Conservation (phyloP, 331 rosid genomes). For the Rosa hybrid region DNA sequence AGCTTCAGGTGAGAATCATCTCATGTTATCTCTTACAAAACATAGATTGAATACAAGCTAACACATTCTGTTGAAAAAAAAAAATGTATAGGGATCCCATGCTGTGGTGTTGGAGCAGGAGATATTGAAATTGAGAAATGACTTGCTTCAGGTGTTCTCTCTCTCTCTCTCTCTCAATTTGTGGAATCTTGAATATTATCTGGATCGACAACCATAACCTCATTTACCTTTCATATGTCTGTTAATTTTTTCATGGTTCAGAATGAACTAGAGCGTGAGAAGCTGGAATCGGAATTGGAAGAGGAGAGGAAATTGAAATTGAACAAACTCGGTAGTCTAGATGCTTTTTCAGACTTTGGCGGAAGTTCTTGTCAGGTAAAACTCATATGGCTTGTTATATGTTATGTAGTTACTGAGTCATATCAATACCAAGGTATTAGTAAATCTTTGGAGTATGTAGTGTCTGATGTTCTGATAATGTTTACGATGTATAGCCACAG, state of each 20-base stretch:
- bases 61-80: neutral
- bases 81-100: constrained; percentile 77
- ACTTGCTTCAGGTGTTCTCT: constrained; percentile 69
- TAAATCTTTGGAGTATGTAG: neutral
- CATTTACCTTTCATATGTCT: constrained; percentile 18
- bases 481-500: constrained; percentile 35
- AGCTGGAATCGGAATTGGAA: constrained; percentile 76
- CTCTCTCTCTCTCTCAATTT: neutral
- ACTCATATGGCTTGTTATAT: neutral
- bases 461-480: constrained; percentile 19
- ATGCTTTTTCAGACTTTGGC: constrained; percentile 47
- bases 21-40: constrained; percentile 24
- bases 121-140: constrained; percentile 80
- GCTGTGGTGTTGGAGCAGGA: constrained; percentile 91
- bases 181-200: constrained; percentile 6
- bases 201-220: constrained; percentile 18
- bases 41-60: constrained; percentile 1
- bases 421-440: neutral
- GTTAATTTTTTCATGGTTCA: constrained; percentile 38
- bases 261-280: constrained; percentile 89
- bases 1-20: constrained; percentile 67
- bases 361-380: constrained; percentile 61
- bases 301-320: constrained; percentile 81
- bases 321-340: constrained; percentile 50
- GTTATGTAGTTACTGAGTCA: no score